Base-by-base conservation (phyloP, 768 basidiomycete species). In the Leucogyrophana mollusca region DNA sequence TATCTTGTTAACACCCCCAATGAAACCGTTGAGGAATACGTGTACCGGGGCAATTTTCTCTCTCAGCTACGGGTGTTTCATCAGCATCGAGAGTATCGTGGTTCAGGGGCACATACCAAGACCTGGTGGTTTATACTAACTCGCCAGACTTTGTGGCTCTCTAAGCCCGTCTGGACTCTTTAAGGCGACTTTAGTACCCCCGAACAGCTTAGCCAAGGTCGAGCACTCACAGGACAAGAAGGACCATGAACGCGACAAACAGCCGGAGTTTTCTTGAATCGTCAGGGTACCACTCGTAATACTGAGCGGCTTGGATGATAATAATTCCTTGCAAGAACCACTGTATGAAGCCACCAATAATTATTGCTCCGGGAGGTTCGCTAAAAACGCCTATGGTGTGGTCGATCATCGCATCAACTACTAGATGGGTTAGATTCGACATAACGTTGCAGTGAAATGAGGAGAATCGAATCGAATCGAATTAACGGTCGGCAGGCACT, bases 1-100 rank as follows among this genome's bases (percentile, higher is more conserved):
- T 3, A 65, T 58, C 55, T 80, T 71, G 53, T 77, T 79, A 27
- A 75, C 40, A 44, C 69, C 60, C 51, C 70, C 73, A 30, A 79
- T 70, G 8, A 71, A 53, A 3, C 75, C 75, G 51, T 78, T 79
- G 27, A 78, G 41, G 44, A 79, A 72, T 27, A 78, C 71, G 76
- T 49, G 72, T 64, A 16, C 78, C 67, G 0, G 56, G 56, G 46
- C 27, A 30, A 30, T 30, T 30, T 30, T 30, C 27, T 30, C 27
- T 7, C 13, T 6, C 27, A 30, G 13, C 27, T 30, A 30, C 13
- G 7, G 13, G 6, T 30, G 13, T 13, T 7, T 30, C 13, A 7
- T 9, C 2, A 46, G 4, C 9, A 2, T 1, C 10, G 3, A 1
- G 40, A 13, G 37, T 46, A 25, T 43, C 11, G 45, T 16, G 22